A percentile compares a stretch with the other conserved stretches of the same genome.
Conservation (phyloP, 164 flowering plant species). For the Nelumbo lutea region DNA sequence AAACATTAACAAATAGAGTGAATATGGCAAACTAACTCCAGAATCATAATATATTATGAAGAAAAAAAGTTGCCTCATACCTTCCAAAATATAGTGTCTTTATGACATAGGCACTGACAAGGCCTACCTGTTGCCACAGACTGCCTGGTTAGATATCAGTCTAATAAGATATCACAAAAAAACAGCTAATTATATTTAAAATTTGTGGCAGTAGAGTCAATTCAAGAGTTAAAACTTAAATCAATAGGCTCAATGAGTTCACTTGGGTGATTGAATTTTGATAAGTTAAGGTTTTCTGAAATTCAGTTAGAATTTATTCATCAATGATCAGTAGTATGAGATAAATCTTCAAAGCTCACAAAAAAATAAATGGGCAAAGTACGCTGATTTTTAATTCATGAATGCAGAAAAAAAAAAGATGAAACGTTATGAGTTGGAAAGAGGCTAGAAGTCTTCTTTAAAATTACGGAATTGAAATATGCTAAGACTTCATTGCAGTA, state of each 20-base stretch:
- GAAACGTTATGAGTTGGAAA: no score
- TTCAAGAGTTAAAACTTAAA: background rate
- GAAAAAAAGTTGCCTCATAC: conserved; percentile 18
- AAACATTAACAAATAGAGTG: background rate
- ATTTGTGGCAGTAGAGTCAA: background rate
- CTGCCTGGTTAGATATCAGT: background rate
- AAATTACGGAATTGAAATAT: no score
- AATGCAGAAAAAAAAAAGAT: no score
- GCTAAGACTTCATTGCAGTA: no score
- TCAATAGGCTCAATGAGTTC: background rate
- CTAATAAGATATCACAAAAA: background rate
- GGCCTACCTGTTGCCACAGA: conserved; percentile 36
- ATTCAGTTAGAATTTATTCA: background rate
- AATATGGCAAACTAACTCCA: background rate
- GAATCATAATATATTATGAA: background rate
- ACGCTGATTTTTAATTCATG: no score
- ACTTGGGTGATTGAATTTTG: background rate
- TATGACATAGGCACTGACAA: conserved; percentile 52
- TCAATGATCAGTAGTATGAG: background rate
- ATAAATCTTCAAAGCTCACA: background rate
- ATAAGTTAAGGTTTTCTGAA: background rate
- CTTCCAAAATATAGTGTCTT: conserved; percentile 64
- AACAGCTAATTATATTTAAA: background rate
- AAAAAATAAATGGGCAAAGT: background rate
- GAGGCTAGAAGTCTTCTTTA: no score